Evolutionary conservation across 1,139 yeast genomes (phyloP), one percentile per base, ranked within the genome.

Genomic region (Kurtzmaniella quercitrusa): DNA sequence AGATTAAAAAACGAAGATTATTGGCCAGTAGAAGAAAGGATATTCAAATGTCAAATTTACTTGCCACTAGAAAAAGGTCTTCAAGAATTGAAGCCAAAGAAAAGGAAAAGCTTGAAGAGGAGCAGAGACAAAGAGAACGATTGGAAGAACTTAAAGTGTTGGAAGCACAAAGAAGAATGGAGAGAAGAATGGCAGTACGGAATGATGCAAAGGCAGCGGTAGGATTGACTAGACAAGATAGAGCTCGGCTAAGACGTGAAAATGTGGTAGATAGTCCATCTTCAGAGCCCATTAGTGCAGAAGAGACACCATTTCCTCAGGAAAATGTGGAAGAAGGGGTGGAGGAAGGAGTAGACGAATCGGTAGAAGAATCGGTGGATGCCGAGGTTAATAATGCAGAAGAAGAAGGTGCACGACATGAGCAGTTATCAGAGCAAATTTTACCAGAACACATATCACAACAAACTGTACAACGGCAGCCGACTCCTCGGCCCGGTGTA

Each of bases 1-100:
- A 70, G 46, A 49, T 63, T 15, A 67, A 60, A 44, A 74, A 73
- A 50, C 64, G 81, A 48, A 70, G 64, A 51, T 62, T 63, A 43
- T 58, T 77, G 34, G 56, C 67, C 33, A 68, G 68, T 48, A 66
- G 77, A 52, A 63, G 65, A 49, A 75, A 70, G 51, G 82, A 76
- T 48, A 65, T 68, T 40, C 79, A 74, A 52, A 58, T 77, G 60
- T 66, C 68, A 25, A 72, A 69, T 38, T 59, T 77, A 42, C 64
- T 77, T 49, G 75, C 76, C 11, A 71, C 79, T 12, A 60, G 80
- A 48, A 75, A 75, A 52, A 64, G 77, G 48, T 73, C 79, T 3
- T 68, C 77, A 7, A 62, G 81, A 55, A 56, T 75, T 34, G 77
- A 73, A 53, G 75, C 78, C n/a, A 75, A 69, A 52, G 80, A 75